Percentiles rank a stretch among this genome's conserved stretches.
These are phyloP conservation scores for Binderoboletus segoi DNA, from an alignment of 1,284 basidiomycete genomes.

Conservation along the genomic window DNA sequence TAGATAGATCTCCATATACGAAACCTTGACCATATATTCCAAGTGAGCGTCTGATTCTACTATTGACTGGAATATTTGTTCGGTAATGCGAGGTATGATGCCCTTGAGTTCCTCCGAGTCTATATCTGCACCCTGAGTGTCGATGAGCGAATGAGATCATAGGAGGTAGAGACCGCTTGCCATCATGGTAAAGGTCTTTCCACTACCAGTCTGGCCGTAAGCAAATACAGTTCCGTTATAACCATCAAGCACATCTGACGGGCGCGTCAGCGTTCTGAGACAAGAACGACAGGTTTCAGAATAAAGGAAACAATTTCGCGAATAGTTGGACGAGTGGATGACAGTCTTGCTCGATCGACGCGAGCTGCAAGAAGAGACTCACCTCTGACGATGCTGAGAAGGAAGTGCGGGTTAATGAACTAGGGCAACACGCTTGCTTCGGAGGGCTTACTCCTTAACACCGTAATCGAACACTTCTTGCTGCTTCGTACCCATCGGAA, in stretches of 20 bases:
- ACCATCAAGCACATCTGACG: constrained; percentile 92
- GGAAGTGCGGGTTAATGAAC: constrained; percentile 15
- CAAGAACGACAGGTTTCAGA: constrained; percentile 3
- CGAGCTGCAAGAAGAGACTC: constrained; percentile 16
- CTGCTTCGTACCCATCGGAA: constrained; percentile 91
- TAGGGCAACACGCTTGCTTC: constrained; percentile 14
- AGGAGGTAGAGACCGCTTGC: constrained; percentile 43
- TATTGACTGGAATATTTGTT: constrained; percentile 99
- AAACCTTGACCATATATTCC: constrained; percentile 99
- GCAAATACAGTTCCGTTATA: constrained; percentile 99
- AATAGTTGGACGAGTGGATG: too few relatives aligned
- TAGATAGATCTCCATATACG: constrained; percentile 99
- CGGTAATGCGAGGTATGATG: constrained; percentile 97
- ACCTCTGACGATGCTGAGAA: constrained; percentile 77
- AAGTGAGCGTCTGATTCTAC: constrained; percentile 93
- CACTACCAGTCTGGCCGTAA: constrained; percentile 98
- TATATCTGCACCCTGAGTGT: constrained; percentile 88
- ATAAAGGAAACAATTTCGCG: constrained; percentile 1
- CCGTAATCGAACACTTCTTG: constrained; percentile 98
- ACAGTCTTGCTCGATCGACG: neutral
- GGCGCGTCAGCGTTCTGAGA: constrained; percentile 21
- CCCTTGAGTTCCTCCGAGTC: constrained; percentile 91
- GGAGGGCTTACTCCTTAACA: constrained; percentile 82
- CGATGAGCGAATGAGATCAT: constrained; percentile 14
- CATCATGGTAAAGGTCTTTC: constrained; percentile 99